These are phyloP conservation scores for Coprinopsis sp. DNA, from an alignment of 768 basidiomycete species.

Conservation along the genomic window DNA sequence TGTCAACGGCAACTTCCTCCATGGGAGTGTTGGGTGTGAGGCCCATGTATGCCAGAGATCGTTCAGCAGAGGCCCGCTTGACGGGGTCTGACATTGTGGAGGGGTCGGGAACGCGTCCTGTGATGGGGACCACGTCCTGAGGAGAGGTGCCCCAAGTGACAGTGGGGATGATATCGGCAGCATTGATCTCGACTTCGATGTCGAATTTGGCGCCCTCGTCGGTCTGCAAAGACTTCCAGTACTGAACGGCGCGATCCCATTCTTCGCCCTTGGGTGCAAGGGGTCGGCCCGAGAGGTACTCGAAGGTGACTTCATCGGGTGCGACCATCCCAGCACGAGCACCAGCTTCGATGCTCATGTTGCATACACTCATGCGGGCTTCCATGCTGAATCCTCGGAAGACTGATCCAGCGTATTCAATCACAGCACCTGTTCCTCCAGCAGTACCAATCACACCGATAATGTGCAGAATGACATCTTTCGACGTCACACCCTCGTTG, in stretches of 20 bases:
- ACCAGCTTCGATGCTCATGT: conserved; percentile 95
- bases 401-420: conserved; percentile 88
- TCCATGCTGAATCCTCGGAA: conserved; percentile 86
- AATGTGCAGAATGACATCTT: conserved; percentile 87
- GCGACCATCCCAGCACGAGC: conserved; percentile 92
- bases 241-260: conserved; percentile 82
- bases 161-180: conserved; percentile 84
- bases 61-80: conserved; percentile 65
- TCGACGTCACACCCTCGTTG: conserved; percentile 77
- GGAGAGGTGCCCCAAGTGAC: conserved; percentile 93
- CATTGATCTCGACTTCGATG: conserved; percentile 71
- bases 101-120: conserved; percentile 77
- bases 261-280: conserved; percentile 78
- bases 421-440: conserved; percentile 86
- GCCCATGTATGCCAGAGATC: conserved; percentile 85
- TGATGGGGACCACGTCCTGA: conserved; percentile 82
- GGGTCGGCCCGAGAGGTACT: conserved; percentile 77
- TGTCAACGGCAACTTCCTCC: conserved; percentile 77
- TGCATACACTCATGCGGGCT: conserved; percentile 86
- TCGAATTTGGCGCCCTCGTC: conserved; percentile 86
- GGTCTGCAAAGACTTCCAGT: conserved; percentile 76
- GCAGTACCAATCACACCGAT: conserved; percentile 92
- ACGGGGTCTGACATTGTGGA: conserved; percentile 55
- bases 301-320: conserved; percentile 83
- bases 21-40: conserved; percentile 72